Evolutionary conservation across 441 rosid species (phyloP), one percentile per base, ranked within the genome.

Genomic region (Populus tomentosa): DNA sequence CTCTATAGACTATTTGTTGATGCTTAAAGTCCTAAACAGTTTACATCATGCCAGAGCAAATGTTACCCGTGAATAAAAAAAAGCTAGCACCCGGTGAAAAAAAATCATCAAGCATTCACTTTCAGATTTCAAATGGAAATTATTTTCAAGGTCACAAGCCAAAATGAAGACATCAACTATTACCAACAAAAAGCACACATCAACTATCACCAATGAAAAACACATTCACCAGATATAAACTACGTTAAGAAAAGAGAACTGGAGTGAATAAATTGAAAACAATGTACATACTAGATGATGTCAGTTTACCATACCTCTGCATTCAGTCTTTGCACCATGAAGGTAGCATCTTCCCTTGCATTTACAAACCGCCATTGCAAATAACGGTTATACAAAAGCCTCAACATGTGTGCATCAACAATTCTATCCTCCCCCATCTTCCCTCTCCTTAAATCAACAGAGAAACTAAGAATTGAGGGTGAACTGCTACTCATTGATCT

Each of bases 321-420:
- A 74, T 77, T 88, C 72, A 86, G 77, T 70, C 73, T 90, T 84
- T 90, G 98, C 69, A 85, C 79, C 75, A 85, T 86, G 69, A 88
- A 65, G 70, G 90, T 84, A 72, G 89, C 85, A 81, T 88, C 92
- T 33, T 89, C 90, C 80, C 95, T 86, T 46, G 97, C 99, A 86
- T 92, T 92, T 36, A 84, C 91, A 83, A 92, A 91, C 71, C 94
- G 88, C 99, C 97, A 93, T 20, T 95, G 98, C 86, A 95, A 78
- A 79, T 90, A 75, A 80, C 87, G 86, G 81, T 93, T 93, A 76
- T 93, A 87, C n/a, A 91, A 83, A 65, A 93, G 88, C 85, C 94
- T 92, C 84, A 91, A 82, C 80, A 79, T 67, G 80, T 93, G 97
- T 56, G 92, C 93, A 87, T 93, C 91, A 68, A 66, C 81, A 77